Percentiles rank a stretch among this genome's conserved stretches.
Conservation (phyloP, 768 basidiomycete species). For the Tricholoma matsutake region DNA sequence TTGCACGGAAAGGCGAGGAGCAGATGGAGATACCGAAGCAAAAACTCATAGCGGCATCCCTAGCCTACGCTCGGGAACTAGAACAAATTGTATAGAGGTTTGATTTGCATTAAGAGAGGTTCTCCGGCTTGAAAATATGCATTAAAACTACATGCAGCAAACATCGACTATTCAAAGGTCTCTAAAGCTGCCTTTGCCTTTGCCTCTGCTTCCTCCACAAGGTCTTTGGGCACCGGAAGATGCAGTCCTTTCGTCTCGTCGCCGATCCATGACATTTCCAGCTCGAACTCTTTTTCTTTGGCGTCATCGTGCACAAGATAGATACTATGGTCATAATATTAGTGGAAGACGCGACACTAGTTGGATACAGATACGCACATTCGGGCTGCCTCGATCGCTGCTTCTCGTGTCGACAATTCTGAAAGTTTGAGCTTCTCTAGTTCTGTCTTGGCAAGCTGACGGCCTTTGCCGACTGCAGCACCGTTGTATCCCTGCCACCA, state of each 20-base stretch:
- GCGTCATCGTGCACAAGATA: constrained; percentile 97
- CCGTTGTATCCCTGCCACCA: constrained; percentile 82
- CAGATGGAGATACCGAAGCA: constrained; percentile 82
- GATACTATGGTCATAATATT: constrained; percentile 52
- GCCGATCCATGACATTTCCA: constrained; percentile 97
- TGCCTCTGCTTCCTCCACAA: constrained; percentile 80
- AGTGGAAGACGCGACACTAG: background rate
- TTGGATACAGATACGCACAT: constrained; percentile 59
- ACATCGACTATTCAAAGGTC: constrained; percentile 39
- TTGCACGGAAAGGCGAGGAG: constrained; percentile 80
- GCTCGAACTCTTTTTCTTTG: constrained; percentile 97
- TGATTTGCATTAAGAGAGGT: constrained; percentile 31
- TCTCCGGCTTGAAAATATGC: constrained; percentile 8
- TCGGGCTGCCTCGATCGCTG: constrained; percentile 89
- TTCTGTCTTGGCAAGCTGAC: constrained; percentile 96
- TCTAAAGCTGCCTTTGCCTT: constrained; percentile 87
- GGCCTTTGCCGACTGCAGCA: constrained; percentile 97
- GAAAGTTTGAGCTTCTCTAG: constrained; percentile 91
- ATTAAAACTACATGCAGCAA: constrained; percentile 7
- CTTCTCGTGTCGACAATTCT: constrained; percentile 78
- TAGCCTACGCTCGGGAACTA: constrained; percentile 81
- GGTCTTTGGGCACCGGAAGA: constrained; percentile 78
- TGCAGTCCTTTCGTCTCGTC: constrained; percentile 80
- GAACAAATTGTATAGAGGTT: constrained; percentile 84
- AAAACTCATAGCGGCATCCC: constrained; percentile 73